Evolutionary conservation across 2,329 filamentous ascomycete genomes (phyloP).

Genomic region (Paecilomyces variotii): DNA sequence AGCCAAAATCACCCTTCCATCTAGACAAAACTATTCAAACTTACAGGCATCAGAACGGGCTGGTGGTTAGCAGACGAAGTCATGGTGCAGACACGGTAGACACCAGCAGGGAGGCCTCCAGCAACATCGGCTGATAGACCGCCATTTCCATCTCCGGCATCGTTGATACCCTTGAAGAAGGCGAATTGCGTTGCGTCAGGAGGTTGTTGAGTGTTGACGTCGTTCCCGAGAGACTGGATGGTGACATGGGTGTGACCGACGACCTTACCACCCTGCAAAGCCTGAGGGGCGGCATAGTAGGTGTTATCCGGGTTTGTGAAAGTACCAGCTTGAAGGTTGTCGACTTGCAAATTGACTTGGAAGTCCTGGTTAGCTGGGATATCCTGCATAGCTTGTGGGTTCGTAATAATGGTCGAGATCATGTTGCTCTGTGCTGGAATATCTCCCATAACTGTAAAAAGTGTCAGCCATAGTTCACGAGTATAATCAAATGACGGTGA

Average conservation of each 20-base stretch:
- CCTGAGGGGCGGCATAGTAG: constrained; percentile 50
- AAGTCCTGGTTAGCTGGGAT: constrained; percentile 37
- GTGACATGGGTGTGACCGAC: constrained; percentile 38
- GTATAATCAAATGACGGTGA: background rate
- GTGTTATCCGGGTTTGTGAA: constrained; percentile 48
- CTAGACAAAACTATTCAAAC: background rate
- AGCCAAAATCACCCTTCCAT: constrained; percentile 6
- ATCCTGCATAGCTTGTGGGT: constrained; percentile 36
- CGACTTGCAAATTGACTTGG: constrained; percentile 41
- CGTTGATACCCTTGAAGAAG: constrained; percentile 54
- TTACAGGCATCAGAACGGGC: constrained; percentile 48
- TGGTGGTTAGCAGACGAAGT: constrained; percentile 46
- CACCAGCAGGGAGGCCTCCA: constrained; percentile 41
- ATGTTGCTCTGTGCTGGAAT: constrained; percentile 46
- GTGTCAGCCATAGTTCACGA: constrained; percentile 3
- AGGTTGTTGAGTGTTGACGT: constrained; percentile 27
- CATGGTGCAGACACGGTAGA: constrained; percentile 48
- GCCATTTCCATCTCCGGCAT: constrained; percentile 41
- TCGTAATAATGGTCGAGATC: constrained; percentile 47
- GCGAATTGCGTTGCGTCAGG: constrained; percentile 39
- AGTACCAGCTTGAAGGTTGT: constrained; percentile 44
- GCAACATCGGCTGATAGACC: constrained; percentile 38
- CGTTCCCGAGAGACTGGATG: constrained; percentile 39
- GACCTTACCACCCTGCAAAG: constrained; percentile 35
- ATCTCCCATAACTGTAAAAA: constrained; percentile 45